These are phyloP conservation scores for Nicotiana benthamiana DNA, from an alignment of 257 asterid species.

Conservation along the genomic window DNA sequence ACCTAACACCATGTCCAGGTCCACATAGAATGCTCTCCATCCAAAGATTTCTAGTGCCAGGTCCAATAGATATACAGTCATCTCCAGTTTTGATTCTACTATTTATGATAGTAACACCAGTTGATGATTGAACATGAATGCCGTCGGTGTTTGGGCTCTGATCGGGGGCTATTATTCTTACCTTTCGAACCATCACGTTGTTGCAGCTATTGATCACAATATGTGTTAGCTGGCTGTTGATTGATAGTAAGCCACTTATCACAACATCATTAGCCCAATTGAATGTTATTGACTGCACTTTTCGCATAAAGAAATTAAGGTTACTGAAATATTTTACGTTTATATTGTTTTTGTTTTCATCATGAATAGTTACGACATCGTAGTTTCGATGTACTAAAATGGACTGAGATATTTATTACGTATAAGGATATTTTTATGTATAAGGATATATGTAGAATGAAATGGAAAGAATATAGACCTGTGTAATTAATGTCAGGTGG, in stretches of 20 bases:
- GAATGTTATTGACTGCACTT: conserved; percentile 54
- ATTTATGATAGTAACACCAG: conserved; percentile 34
- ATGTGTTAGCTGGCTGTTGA: conserved; percentile 59
- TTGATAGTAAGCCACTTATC: conserved; percentile 45
- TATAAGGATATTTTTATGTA: background rate
- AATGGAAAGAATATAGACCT: background rate
- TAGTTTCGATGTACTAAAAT: background rate
- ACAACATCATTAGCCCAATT: conserved; percentile 40
- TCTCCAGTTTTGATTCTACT: conserved; percentile 43
- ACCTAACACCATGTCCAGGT: conserved; percentile 76
- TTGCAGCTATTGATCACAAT: conserved; percentile 57
- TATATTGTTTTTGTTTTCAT: background rate
- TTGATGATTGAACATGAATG: conserved; percentile 50
- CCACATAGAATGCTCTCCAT: conserved; percentile 58
- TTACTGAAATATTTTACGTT: background rate
- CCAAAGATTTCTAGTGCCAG: conserved; percentile 55
- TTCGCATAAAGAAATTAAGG: background rate
- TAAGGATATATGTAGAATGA: no score
- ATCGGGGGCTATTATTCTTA: conserved; percentile 43
- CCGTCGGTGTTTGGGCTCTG: conserved; percentile 66
- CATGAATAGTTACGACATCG: background rate
- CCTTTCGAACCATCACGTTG: conserved; percentile 41
- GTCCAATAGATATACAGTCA: conserved; percentile 64
- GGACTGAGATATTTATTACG: background rate
- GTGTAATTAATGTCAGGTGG: background rate